These are phyloP conservation scores for Teratosphaeriaceae sp. DNA, from an alignment of 2,329 filamentous ascomycete genomes.

Conservation along the genomic window DNA sequence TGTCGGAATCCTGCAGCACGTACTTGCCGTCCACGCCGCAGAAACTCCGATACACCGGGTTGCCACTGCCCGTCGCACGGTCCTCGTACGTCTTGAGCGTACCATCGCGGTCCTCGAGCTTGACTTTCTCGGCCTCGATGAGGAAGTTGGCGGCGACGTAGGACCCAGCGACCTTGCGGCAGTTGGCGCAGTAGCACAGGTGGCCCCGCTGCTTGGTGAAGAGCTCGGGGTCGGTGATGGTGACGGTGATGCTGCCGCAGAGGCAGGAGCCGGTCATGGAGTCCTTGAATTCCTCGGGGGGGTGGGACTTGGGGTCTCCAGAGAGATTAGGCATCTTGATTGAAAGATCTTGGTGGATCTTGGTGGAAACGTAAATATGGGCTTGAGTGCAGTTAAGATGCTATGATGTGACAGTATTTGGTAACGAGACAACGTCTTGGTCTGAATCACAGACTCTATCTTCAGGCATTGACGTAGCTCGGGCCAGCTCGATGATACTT, in stretches of 20 bases:
- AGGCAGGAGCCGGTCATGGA: slow-evolving; percentile 38
- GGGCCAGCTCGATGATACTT: background rate
- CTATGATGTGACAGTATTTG: background rate
- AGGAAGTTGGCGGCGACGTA: slow-evolving; percentile 35
- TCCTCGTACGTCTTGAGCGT: slow-evolving; percentile 42
- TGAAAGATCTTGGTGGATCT: background rate
- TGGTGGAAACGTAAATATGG: background rate
- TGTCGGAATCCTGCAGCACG: slow-evolving; percentile 15
- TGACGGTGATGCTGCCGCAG: slow-evolving; percentile 43
- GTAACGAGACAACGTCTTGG: background rate
- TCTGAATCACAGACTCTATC: too few species aligned
- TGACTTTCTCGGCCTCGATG: slow-evolving; percentile 40
- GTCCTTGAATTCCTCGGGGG: slow-evolving; percentile 26
- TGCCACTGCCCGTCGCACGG: slow-evolving; percentile 41
- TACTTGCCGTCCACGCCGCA: slow-evolving; percentile 41
- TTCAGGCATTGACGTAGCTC: slow-evolving; percentile 1
- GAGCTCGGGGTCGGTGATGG: slow-evolving; percentile 42
- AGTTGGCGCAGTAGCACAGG: slow-evolving; percentile 47
- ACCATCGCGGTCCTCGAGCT: slow-evolving; percentile 38
- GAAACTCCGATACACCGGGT: slow-evolving; percentile 39
- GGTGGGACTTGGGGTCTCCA: slow-evolving; percentile 35
- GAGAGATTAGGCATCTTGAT: slow-evolving; percentile 26
- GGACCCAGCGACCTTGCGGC: slow-evolving; percentile 43
- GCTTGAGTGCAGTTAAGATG: background rate
- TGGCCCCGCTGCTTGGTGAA: slow-evolving; percentile 41